Evolutionary conservation across 2,329 filamentous ascomycete species (phyloP).

Genomic region (Annulohypoxylon truncatum): DNA sequence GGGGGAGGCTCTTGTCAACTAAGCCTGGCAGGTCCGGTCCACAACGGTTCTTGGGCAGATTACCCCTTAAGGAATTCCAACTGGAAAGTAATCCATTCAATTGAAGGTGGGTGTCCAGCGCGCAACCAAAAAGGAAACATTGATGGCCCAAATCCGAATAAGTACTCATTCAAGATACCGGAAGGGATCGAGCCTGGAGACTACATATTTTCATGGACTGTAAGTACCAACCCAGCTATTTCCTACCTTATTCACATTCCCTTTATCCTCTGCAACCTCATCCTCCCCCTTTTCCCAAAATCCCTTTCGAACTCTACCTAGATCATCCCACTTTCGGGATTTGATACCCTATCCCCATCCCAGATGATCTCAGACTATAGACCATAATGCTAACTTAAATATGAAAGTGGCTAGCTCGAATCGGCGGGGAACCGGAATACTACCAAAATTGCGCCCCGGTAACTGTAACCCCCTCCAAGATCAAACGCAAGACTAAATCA

Average conservation of each 20-base stretch:
- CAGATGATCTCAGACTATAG: neutral
- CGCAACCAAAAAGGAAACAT: slow-evolving; percentile 62
- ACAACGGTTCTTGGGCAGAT: slow-evolving; percentile 58
- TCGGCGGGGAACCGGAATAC: slow-evolving; percentile 77
- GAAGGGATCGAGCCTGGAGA: slow-evolving; percentile 68
- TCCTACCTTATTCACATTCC: no score
- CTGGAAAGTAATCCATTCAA: slow-evolving; percentile 79
- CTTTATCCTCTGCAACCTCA: neutral
- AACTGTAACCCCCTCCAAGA: slow-evolving; percentile 56
- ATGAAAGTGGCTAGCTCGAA: slow-evolving; percentile 70
- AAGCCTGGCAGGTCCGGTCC: slow-evolving; percentile 62
- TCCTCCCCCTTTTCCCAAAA: neutral
- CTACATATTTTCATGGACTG: slow-evolving; percentile 76
- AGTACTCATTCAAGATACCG: slow-evolving; percentile 70
- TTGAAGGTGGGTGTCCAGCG: slow-evolving; percentile 75
- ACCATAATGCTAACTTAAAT: slow-evolving; percentile 11
- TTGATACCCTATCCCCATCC: neutral
- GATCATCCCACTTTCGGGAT: neutral
- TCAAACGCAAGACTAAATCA: slow-evolving; percentile 29
- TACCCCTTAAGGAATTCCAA: slow-evolving; percentile 63
- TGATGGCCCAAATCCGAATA: slow-evolving; percentile 55
- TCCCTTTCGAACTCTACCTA: neutral
- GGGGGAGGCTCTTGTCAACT: slow-evolving; percentile 82
- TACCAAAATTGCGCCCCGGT: slow-evolving; percentile 82
- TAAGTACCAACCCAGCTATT: slow-evolving; percentile 16